These are phyloP conservation scores for Wickerhamomyces queroliae DNA, from an alignment of 805 yeast genomes.

Conservation along the genomic window DNA sequence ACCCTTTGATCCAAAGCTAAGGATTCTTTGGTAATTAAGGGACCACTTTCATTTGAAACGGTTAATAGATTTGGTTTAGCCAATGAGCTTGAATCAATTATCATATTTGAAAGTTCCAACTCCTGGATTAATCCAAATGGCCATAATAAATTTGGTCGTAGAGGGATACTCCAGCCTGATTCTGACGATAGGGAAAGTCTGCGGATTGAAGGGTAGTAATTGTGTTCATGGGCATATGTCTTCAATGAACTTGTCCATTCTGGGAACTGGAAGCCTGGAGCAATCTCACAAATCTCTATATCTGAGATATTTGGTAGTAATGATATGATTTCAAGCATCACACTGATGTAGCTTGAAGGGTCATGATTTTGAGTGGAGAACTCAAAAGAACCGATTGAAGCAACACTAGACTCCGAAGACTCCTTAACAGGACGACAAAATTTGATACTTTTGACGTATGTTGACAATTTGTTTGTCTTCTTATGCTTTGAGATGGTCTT, in stretches of 20 bases:
- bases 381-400: constrained; percentile 17
- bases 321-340: constrained; percentile 36
- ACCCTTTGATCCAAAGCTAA: constrained; percentile 8
- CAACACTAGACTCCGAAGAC: constrained; percentile 5
- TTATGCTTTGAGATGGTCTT: constrained; percentile 30
- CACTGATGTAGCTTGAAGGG: constrained; percentile 24
- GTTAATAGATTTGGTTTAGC: constrained; percentile 24
- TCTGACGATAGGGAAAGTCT: constrained; percentile 36
- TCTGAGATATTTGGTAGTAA: constrained; percentile 40
- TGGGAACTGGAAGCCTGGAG: constrained; percentile 43
- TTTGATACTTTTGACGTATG: constrained; percentile 15
- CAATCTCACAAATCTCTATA: constrained; percentile 37
- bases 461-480: constrained; percentile 17
- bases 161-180: constrained; percentile 47
- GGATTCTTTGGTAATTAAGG: constrained; percentile 15
- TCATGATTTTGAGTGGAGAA: constrained; percentile 18
- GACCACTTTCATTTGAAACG: constrained; percentile 18
- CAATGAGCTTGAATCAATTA: constrained; percentile 38
- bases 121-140: constrained; percentile 40
- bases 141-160: constrained; percentile 40
- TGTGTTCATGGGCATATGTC: constrained; percentile 20
- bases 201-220: constrained; percentile 22
- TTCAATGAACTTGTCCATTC: constrained; percentile 22
- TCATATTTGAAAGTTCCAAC: constrained; percentile 38
- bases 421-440: constrained; percentile 16